These are phyloP conservation scores for Podospora fimiseda DNA, from an alignment of 495 filamentous ascomycete genomes.

Conservation along the genomic window DNA sequence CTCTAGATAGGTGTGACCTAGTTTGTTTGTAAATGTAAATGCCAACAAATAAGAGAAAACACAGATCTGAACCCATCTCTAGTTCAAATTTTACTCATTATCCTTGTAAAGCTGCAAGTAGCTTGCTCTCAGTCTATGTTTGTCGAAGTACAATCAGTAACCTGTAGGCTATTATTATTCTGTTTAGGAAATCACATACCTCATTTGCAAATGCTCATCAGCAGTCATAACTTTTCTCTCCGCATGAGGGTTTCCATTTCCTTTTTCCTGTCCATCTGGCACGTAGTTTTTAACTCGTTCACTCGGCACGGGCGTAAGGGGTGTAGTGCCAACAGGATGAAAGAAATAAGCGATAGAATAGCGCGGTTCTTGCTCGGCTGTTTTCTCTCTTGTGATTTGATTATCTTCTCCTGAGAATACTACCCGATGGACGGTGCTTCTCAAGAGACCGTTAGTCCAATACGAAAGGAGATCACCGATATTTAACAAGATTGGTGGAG, in stretches of 20 bases:
- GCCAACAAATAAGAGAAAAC: too few species aligned
- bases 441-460: conserved; percentile 83
- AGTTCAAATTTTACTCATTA: conserved; percentile 33
- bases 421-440: conserved; percentile 83
- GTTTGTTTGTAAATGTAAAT: too few species aligned
- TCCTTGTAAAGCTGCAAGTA: conserved; percentile 51
- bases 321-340: conserved; percentile 69
- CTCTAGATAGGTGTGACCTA: too few species aligned
- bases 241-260: conserved; percentile 32
- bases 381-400: conserved; percentile 52
- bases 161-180: too few species aligned
- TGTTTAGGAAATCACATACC: conserved; percentile 15
- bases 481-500: conserved; percentile 82
- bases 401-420: conserved; percentile 53
- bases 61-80: too few species aligned
- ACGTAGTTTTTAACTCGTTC: conserved; percentile 31
- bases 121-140: conserved; percentile 57
- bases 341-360: conserved; percentile 92
- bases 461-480: conserved; percentile 86
- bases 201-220: conserved; percentile 68
- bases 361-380: conserved; percentile 39
- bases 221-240: conserved; percentile 67
- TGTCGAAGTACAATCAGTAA: too few species aligned
- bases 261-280: conserved; percentile 24
- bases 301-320: conserved; percentile 71